Evolutionary conservation across 2,329 filamentous ascomycete genomes (phyloP), one percentile per base, ranked within the genome.

Genomic region (Cryphonectria japonica): DNA sequence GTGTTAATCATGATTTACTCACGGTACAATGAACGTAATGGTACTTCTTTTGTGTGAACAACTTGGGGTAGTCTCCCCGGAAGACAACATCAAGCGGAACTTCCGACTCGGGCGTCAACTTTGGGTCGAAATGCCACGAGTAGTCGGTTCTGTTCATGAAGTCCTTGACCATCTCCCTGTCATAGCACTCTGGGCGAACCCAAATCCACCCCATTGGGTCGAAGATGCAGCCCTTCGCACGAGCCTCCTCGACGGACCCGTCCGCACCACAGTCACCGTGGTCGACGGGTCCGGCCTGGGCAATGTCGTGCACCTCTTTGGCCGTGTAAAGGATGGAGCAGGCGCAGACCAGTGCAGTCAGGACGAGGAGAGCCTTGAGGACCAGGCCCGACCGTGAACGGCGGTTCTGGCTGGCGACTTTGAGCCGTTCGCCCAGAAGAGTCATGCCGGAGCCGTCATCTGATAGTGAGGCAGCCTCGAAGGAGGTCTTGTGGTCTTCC

Each of bases 161-260:
- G 22, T 74, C 73, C 19, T 39, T 59, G 8, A 74, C 67, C 46
- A 74, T 66, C 60, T 73, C 73, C 19, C 59, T 64, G 60, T 74
- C 71, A 65, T 74, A 74, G 67, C 73, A 74, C 67, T 73, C 71
- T 22, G 71, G 73, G 22, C 71, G 73, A 22, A 70, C 69, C 73
- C 73, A 74, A 32, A 74, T 64, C 71, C 71, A 74, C 29, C 73
- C 67, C 69, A 73, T 73, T 50, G 73, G 73, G 29, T 74, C 73
- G 39, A 74, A 74, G 32, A 73, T 52, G 54, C 73, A 74, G 7
- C 73, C 73, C 60, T 57, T 68, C n/a, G 71, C 73, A 13, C 73
- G 73, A 22, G 73, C 73, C 41, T 73, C 73, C 37, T 74, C 71
- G 39, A 68, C 63, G 3, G 69, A 66, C 50, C 69, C 64, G 11